Evolutionary conservation across 768 basidiomycete genomes (phyloP).

Genomic region (Amanita polypyramis): DNA sequence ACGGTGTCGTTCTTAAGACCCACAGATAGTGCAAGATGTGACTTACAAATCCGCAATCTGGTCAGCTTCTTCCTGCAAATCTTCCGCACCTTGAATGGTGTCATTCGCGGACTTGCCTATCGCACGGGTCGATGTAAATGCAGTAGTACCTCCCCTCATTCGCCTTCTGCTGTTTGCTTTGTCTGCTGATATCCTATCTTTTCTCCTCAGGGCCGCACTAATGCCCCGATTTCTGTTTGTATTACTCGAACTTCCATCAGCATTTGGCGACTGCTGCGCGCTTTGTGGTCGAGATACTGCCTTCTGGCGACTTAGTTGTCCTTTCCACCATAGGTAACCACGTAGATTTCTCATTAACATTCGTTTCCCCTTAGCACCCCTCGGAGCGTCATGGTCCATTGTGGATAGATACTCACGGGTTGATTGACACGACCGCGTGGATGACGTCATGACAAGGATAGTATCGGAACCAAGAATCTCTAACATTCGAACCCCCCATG

Average conservation of each 20-base stretch:
- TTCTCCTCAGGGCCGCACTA: slow-evolving; percentile 70
- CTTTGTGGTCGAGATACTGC: slow-evolving; percentile 9
- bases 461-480: slow-evolving; percentile 53
- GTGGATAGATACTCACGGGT: slow-evolving; percentile 72
- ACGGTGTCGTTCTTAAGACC: neutral
- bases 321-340: slow-evolving; percentile 77
- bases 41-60: slow-evolving; percentile 4
- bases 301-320: slow-evolving; percentile 31
- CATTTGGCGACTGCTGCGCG: neutral
- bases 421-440: slow-evolving; percentile 60
- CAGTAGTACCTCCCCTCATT: slow-evolving; percentile 62
- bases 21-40: neutral
- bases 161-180: slow-evolving; percentile 57
- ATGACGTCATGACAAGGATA: slow-evolving; percentile 83
- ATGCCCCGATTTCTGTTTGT: slow-evolving; percentile 27
- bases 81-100: slow-evolving; percentile 17
- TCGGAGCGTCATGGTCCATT: slow-evolving; percentile 45
- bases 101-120: slow-evolving; percentile 7
- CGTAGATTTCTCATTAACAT: slow-evolving; percentile 78
- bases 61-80: slow-evolving; percentile 29
- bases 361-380: slow-evolving; percentile 51
- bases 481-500: slow-evolving; percentile 7
- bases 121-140: slow-evolving; percentile 13
- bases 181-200: slow-evolving; percentile 55
- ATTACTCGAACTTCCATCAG: slow-evolving; percentile 16